Evolutionary conservation across 2,329 filamentous ascomycete genomes (phyloP).

Genomic region (Ceratocystis destructans): DNA sequence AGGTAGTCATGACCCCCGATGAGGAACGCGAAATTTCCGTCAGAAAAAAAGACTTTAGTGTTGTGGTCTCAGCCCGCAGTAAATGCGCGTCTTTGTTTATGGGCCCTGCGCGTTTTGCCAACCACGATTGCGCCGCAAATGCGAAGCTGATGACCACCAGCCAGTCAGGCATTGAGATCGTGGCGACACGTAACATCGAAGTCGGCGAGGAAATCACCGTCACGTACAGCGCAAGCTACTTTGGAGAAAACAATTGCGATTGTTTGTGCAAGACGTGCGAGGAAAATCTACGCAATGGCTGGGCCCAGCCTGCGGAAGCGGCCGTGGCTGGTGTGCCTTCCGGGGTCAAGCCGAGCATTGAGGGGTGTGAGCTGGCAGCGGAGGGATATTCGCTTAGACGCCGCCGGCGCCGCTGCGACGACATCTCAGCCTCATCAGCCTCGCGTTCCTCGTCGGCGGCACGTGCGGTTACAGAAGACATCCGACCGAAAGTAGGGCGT

Average conservation of each 20-base stretch:
- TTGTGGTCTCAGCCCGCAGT: slow-evolving; percentile 84
- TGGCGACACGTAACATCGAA: slow-evolving; percentile 68
- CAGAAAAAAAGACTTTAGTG: slow-evolving; percentile 86
- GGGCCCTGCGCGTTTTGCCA: slow-evolving; percentile 88
- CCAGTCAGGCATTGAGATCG: slow-evolving; percentile 77
- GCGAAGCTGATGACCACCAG: slow-evolving; percentile 73
- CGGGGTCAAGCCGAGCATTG: slow-evolving; percentile 37
- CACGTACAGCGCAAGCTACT: slow-evolving; percentile 90
- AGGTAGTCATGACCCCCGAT: slow-evolving; percentile 82
- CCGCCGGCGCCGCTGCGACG: slow-evolving; percentile 36
- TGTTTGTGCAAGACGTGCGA: slow-evolving; percentile 88
- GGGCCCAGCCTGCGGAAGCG: slow-evolving; percentile 46
- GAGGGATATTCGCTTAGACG: slow-evolving; percentile 45
- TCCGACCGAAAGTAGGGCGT: slow-evolving; percentile 35
- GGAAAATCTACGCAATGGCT: slow-evolving; percentile 60
- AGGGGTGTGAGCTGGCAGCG: slow-evolving; percentile 31
- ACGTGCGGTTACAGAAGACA: slow-evolving; percentile 34
- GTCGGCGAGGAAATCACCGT: slow-evolving; percentile 93
- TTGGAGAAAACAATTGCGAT: slow-evolving; percentile 87
- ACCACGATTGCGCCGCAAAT: slow-evolving; percentile 93
- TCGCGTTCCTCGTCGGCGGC: slow-evolving; percentile 42
- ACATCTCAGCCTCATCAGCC: slow-evolving; percentile 28
- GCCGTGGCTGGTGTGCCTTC: slow-evolving; percentile 22
- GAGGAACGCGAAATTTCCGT: slow-evolving; percentile 72
- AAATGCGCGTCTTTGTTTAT: slow-evolving; percentile 87